phyloP scores from a whole-genome alignment of 306 rosid species.

The Mucuna pruriens region DNA sequence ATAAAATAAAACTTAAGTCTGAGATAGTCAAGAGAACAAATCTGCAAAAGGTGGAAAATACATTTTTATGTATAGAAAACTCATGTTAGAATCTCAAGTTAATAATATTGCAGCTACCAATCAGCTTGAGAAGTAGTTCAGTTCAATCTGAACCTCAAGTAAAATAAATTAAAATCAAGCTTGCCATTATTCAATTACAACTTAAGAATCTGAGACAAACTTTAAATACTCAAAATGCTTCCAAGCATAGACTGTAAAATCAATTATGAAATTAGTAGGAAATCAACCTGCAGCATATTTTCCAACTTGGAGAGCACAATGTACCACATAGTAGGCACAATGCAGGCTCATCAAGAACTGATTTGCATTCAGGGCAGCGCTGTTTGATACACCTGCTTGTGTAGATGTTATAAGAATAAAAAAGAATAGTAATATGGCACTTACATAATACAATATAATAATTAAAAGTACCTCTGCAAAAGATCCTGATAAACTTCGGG shows the following conservation, averaged over 20 bases:
- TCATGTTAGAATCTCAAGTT: conserved; percentile 3
- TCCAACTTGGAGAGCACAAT: conserved; percentile 91
- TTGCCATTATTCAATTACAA: background rate
- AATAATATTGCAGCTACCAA: background rate
- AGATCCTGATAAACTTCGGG: conserved; percentile 89
- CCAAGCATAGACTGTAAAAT: background rate
- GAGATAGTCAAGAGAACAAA: background rate
- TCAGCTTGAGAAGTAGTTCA: conserved; percentile 16
- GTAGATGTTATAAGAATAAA: conserved; percentile 13
- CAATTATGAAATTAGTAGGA: conserved; percentile 26
- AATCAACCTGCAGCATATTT: conserved; percentile 89
- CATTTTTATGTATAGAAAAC: background rate
- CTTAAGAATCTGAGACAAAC: conserved; percentile 4
- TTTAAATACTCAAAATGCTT: conserved; percentile 19
- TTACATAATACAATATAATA: conserved; percentile 15
- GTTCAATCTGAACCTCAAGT: conserved; percentile 20
- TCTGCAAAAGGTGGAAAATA: background rate
- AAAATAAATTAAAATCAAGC: background rate
- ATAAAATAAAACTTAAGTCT: background rate
- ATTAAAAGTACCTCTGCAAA: conserved; percentile 76
- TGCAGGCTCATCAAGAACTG: conserved; percentile 78
- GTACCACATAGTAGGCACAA: conserved; percentile 93
- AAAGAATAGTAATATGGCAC: background rate
- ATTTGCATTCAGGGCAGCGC: conserved; percentile 72
- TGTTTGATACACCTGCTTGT: conserved; percentile 78